Evolutionary conservation across 805 yeast species (phyloP).

Genomic region (Metschnikowia santaceciliae): DNA sequence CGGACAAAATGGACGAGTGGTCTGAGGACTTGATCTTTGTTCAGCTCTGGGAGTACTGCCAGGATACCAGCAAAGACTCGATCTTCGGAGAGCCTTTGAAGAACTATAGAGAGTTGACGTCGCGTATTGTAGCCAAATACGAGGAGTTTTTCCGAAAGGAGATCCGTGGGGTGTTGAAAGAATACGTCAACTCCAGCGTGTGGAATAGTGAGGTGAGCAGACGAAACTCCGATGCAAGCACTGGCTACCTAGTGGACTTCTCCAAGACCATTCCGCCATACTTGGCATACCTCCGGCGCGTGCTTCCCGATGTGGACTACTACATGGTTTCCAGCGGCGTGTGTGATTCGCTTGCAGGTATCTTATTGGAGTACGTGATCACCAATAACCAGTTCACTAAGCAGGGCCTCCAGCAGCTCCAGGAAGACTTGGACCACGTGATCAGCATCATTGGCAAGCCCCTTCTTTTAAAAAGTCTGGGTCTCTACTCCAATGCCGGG

Average conservation of each 20-base stretch:
- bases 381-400: slow-evolving; percentile 36
- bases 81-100: slow-evolving; percentile 28
- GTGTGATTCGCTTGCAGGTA: slow-evolving; percentile 23
- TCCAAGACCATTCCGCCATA: slow-evolving; percentile 24
- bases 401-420: slow-evolving; percentile 31
- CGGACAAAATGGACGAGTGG: slow-evolving; percentile 33
- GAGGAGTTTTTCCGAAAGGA: slow-evolving; percentile 33
- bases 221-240: slow-evolving; percentile 17
- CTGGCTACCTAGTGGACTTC: slow-evolving; percentile 21
- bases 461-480: slow-evolving; percentile 17
- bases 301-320: slow-evolving; percentile 30
- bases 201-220: slow-evolving; percentile 26
- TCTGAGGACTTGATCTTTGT: slow-evolving; percentile 36
- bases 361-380: slow-evolving; percentile 35
- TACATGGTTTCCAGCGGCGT: slow-evolving; percentile 25
- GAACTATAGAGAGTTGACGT: slow-evolving; percentile 22
- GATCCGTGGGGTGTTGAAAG: slow-evolving; percentile 28
- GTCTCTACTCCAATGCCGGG: slow-evolving; percentile 18
- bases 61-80: slow-evolving; percentile 19
- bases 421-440: slow-evolving; percentile 26
- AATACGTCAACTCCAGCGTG: slow-evolving; percentile 33
- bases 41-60: slow-evolving; percentile 37
- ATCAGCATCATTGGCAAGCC: slow-evolving; percentile 15
- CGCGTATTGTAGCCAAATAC: slow-evolving; percentile 20
- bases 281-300: slow-evolving; percentile 20